phyloP scores from a whole-genome alignment of 768 basidiomycete genomes.

The Pholiota conissans region DNA sequence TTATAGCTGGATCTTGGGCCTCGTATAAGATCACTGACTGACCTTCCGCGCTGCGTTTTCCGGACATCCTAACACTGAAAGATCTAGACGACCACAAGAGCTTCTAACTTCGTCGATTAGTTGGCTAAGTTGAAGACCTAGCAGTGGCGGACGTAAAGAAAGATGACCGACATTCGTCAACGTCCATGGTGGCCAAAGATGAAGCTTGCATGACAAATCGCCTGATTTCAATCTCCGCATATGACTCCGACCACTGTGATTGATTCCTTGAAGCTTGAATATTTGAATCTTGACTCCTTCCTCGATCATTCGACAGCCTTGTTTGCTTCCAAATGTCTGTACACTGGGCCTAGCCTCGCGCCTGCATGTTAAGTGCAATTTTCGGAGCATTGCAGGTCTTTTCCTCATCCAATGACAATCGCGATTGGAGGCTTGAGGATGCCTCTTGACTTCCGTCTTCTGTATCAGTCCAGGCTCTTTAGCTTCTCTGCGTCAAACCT shows the following conservation, averaged over 20 bases:
- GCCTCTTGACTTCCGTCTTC: too few relatives aligned
- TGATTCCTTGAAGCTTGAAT: too few relatives aligned
- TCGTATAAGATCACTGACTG: slow-evolving; percentile 18
- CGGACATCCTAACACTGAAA: slow-evolving; percentile 28
- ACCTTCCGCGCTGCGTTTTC: slow-evolving; percentile 42
- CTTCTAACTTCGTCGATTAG: background rate
- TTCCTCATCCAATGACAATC: too few relatives aligned
- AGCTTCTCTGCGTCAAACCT: too few relatives aligned
- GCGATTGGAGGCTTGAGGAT: too few relatives aligned
- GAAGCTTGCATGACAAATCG: background rate
- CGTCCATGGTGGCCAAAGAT: background rate
- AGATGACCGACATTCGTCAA: background rate
- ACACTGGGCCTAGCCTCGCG: too few relatives aligned
- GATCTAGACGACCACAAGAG: background rate
- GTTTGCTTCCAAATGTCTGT: too few relatives aligned
- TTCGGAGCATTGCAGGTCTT: too few relatives aligned
- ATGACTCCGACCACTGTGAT: background rate
- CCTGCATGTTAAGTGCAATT: too few relatives aligned
- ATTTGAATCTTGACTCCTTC: background rate
- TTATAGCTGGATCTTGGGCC: slow-evolving; percentile 2
- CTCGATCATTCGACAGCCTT: too few relatives aligned
- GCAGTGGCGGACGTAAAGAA: background rate
- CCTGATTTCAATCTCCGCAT: background rate
- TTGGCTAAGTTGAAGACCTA: background rate
- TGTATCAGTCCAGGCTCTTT: too few relatives aligned